Evolutionary conservation across 2,329 filamentous ascomycete species (phyloP), one percentile per base, ranked within the genome.

Genomic region (Fusarium incarnatum): DNA sequence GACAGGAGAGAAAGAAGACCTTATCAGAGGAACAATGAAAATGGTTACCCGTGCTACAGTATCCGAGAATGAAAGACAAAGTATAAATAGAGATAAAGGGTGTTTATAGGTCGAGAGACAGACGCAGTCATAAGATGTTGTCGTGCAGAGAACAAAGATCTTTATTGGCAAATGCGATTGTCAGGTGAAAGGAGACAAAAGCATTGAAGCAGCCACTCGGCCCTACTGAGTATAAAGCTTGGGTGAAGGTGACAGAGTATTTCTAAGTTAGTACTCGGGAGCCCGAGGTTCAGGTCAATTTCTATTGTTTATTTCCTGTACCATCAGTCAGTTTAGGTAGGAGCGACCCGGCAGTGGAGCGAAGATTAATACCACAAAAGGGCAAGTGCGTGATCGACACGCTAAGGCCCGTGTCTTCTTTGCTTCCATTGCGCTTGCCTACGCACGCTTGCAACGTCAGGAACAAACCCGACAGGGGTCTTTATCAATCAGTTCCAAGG

Each of bases 401-500:
- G 50, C 63, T 55, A 64, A 60, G 28, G 34, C 46, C 28, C 27
- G 30, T 56, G 40, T 41, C 54, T 57, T 61, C 47, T 54, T 67
- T 28, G 20, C 46, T 41, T 49, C 57, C 30, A 48, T n/a, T 37
- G 34, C 34, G 34, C 34, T 37, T 37, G 34, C 28, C 44, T 41
- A 32, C 42, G 13, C 37, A 32, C 42, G 20, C 37, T 44, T 48
- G 41, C 40, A 37, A 62, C 56, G 20, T 47, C 53, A 65, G 63
- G 44, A 49, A 49, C 40, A 61, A 46, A 61, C 28, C 27, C 10
- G 59, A 46, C 56, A 61, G 55, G 68, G 57, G 49, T 70, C 54
- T 60, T 69, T 70, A 70, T 65, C 67, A 68, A 70, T 70, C 67
- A 46, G 30, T 52, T 52, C 32, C 32, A 9, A 10, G 20, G 18